These are phyloP conservation scores for Truncatella angustata DNA, from an alignment of 2,329 filamentous ascomycete genomes.

Conservation along the genomic window DNA sequence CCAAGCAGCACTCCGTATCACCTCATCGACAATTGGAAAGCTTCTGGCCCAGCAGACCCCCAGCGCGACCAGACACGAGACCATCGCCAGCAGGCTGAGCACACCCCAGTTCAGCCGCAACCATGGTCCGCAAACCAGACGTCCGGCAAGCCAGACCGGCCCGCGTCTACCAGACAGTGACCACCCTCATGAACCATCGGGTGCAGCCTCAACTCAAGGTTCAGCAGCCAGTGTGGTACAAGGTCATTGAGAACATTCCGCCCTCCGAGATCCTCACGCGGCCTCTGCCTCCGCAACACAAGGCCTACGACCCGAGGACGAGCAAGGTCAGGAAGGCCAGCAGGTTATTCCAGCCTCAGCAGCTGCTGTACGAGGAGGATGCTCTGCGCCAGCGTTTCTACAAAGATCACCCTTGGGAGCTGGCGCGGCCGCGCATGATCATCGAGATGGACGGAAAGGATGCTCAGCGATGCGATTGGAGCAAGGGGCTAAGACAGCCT, in stretches of 20 bases:
- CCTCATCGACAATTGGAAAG: neutral
- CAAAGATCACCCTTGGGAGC: constrained; percentile 93
- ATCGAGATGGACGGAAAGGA: constrained; percentile 87
- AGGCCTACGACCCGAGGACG: constrained; percentile 39
- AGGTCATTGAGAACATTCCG: constrained; percentile 50
- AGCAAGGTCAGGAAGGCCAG: constrained; percentile 63
- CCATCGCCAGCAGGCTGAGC: constrained; percentile 7
- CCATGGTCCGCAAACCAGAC: constrained; percentile 28
- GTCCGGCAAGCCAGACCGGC: constrained; percentile 34
- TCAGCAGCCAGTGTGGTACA: constrained; percentile 46
- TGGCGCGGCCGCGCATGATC: constrained; percentile 82
- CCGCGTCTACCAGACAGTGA: constrained; percentile 42
- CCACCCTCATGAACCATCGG: constrained; percentile 33
- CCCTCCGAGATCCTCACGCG: constrained; percentile 59
- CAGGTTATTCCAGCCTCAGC: constrained; percentile 76
- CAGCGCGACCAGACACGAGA: too few relatives aligned
- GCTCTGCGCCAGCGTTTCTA: constrained; percentile 78
- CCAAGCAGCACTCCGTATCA: too few relatives aligned
- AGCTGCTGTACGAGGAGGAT: constrained; percentile 82
- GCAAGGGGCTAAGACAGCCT: constrained; percentile 67
- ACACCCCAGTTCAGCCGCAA: constrained; percentile 11
- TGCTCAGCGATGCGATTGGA: constrained; percentile 75
- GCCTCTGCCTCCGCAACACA: constrained; percentile 48
- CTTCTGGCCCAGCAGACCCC: neutral
- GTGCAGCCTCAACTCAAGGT: constrained; percentile 26